These are phyloP conservation scores for Ogataea kodamae DNA, from an alignment of 805 yeast species.

Conservation along the genomic window DNA sequence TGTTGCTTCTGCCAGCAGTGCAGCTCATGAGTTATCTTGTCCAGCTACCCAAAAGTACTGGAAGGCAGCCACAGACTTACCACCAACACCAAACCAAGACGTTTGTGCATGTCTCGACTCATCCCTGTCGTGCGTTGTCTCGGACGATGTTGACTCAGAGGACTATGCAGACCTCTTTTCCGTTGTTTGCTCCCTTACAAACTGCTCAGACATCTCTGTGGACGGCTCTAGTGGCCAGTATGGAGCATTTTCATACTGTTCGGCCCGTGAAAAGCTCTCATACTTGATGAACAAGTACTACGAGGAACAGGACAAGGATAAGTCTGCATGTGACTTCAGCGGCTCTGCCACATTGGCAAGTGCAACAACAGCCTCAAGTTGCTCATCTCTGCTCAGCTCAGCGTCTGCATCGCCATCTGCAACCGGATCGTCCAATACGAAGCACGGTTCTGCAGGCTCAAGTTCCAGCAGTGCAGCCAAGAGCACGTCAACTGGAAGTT, in stretches of 20 bases:
- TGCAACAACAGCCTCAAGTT: slow-evolving; percentile 39
- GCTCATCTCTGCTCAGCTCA: slow-evolving; percentile 46
- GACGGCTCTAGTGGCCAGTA: slow-evolving; percentile 65
- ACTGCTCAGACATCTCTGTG: slow-evolving; percentile 58
- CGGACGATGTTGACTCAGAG: slow-evolving; percentile 43
- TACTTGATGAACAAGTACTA: slow-evolving; percentile 66
- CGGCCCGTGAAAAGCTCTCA: slow-evolving; percentile 64
- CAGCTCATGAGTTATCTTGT: slow-evolving; percentile 40
- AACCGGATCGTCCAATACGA: slow-evolving; percentile 20
- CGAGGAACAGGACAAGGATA: slow-evolving; percentile 38
- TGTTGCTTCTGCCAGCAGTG: slow-evolving; percentile 34
- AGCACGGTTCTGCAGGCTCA: slow-evolving; percentile 17
- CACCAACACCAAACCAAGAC: slow-evolving; percentile 71
- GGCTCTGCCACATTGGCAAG: slow-evolving; percentile 61
- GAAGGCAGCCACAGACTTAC: slow-evolving; percentile 64
- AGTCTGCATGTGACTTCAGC: slow-evolving; percentile 63
- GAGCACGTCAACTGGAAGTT: slow-evolving; percentile 5
- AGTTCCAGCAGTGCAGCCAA: slow-evolving; percentile 21
- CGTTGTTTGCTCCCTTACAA: slow-evolving; percentile 51
- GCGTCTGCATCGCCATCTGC: slow-evolving; percentile 41
- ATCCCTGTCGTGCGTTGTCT: slow-evolving; percentile 58
- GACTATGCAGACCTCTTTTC: slow-evolving; percentile 63
- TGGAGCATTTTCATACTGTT: slow-evolving; percentile 74
- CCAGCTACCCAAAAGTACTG: slow-evolving; percentile 54
- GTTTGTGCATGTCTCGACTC: slow-evolving; percentile 60